Percentiles rank a stretch among this genome's conserved stretches.
Evolutionary conservation across 768 basidiomycete genomes (phyloP).

Genomic region (Rhodotorula paludigena): DNA sequence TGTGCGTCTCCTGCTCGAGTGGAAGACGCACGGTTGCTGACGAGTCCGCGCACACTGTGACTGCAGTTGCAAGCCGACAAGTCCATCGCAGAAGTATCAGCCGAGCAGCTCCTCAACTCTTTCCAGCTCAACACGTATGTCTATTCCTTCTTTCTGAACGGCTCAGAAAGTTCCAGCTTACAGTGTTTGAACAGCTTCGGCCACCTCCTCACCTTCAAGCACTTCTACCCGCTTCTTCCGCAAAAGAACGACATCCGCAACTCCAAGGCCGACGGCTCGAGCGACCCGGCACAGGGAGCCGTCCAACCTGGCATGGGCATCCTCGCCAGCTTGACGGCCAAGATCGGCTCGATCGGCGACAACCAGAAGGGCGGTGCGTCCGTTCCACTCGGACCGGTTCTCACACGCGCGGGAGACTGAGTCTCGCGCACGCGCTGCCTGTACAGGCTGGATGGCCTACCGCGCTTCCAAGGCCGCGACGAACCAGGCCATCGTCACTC

Average conservation of each 20-base stretch:
- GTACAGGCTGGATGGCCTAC: slow-evolving; percentile 28
- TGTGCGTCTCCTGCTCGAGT: slow-evolving; percentile 42
- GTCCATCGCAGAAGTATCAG: slow-evolving; percentile 46
- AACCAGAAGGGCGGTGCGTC: slow-evolving; percentile 47
- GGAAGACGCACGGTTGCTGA: not conserved
- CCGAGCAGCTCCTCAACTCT: slow-evolving; percentile 42
- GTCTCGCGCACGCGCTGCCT: slow-evolving; percentile 14
- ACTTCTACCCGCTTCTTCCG: slow-evolving; percentile 50
- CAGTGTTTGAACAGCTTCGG: no score
- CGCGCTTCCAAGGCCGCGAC: slow-evolving; percentile 50
- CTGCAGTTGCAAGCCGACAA: slow-evolving; percentile 51
- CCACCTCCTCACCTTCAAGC: slow-evolving; percentile 51
- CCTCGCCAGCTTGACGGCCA: slow-evolving; percentile 48
- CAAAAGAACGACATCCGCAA: slow-evolving; percentile 42
- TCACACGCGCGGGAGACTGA: slow-evolving; percentile 43
- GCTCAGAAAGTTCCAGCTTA: no score
- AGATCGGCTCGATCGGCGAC: slow-evolving; percentile 50
- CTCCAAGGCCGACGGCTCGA: slow-evolving; percentile 20
- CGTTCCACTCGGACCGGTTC: slow-evolving; percentile 41
- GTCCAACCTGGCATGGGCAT: slow-evolving; percentile 43
- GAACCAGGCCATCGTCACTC: slow-evolving; percentile 48
- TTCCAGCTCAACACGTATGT: slow-evolving; percentile 51
- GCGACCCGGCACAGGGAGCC: slow-evolving; percentile 47
- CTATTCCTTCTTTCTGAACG: no score
- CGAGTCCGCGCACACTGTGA: not conserved